Evolutionary conservation across 192 early-diverging fungal species (phyloP), one percentile per base, ranked within the genome.

Genomic region (Obelidium mucronatum): DNA sequence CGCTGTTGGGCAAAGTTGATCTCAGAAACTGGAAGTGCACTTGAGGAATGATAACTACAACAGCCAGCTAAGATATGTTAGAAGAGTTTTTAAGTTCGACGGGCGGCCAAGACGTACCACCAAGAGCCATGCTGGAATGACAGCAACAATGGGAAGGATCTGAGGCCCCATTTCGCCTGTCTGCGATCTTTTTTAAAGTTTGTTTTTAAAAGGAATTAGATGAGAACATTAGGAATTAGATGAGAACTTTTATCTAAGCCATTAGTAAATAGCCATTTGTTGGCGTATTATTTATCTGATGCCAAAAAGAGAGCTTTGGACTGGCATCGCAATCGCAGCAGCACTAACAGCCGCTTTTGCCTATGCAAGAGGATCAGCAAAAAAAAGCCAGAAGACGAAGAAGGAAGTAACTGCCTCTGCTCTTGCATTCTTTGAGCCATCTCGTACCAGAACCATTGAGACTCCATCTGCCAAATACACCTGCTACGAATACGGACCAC

Each of bases 11-110:
- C 15, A 28, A 17, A 8, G 19, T 22, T 15, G 40, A 11, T 6
- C 13, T 40, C 24, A 67, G 66, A 4, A 67, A n/a, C 22, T 17
- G 6, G 44, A 48, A 67, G 66, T 67, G 66, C 24, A 52, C 31
- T 0, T 13, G 40, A 3, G 66, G 66, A 48, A 48, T 51, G 24
- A 40, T 17, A 2, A 31, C 26, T 8, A 26, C 30, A 31, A 58
- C 30, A 8, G 24, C 1, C 24, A 58, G 30, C 55, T 58, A 31
- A 48, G 19, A 19, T 8, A 48, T 19, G 44, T 15, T 24, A 1
- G 26, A 8, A 24, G 55, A 58, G 55, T 24, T 1, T 22, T 8
- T 8, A 58, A 8, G 26, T 58, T 58, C 17, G 24, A 22, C 8
- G 8, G 24, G 8, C 26, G 5, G 22, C 55, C 11, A 8, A 51